Percentiles rank a stretch among this genome's conserved stretches.
Evolutionary conservation across 176 grass and related monocot genomes (phyloP).

Genomic region (Raddia distichophylla): DNA sequence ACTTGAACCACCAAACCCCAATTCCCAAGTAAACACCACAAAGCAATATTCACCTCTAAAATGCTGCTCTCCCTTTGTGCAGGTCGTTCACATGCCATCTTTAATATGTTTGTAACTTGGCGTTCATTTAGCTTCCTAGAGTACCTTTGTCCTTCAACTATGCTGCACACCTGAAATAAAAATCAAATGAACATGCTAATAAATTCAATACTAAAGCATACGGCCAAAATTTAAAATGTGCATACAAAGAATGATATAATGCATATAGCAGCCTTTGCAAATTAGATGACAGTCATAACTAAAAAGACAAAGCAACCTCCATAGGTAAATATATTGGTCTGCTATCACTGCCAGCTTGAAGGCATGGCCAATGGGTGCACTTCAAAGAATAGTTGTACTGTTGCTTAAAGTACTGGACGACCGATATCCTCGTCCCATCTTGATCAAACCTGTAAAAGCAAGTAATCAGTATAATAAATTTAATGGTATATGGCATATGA

Average conservation of each 20-base stretch:
- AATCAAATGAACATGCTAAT: background rate
- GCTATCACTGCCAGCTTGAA: slow-evolving; percentile 65
- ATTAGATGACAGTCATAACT: background rate
- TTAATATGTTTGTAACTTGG: slow-evolving; percentile 63
- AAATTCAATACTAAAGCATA: background rate
- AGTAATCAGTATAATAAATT: background rate
- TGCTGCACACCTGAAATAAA: slow-evolving; percentile 61
- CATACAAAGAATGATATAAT: background rate
- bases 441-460: slow-evolving; percentile 65
- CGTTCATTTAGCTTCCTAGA: slow-evolving; percentile 61
- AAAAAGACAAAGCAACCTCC: slow-evolving; percentile 51
- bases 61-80: slow-evolving; percentile 52
- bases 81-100: slow-evolving; percentile 63
- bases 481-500: background rate
- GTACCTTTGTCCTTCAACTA: slow-evolving; percentile 71
- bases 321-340: slow-evolving; percentile 72
- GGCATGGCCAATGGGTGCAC: slow-evolving; percentile 66
- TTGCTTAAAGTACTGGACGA: slow-evolving; percentile 68
- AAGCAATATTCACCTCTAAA: slow-evolving; percentile 42
- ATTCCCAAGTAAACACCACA: background rate
- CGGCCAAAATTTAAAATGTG: background rate
- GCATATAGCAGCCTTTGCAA: background rate
- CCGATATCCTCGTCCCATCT: slow-evolving; percentile 41
- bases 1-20: background rate
- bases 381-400: slow-evolving; percentile 51